A percentile compares a stretch with the other conserved stretches of the same genome.
Evolutionary conservation across 139 green algal species (phyloP).

Genomic region (Tetradesmus obliquus): DNA sequence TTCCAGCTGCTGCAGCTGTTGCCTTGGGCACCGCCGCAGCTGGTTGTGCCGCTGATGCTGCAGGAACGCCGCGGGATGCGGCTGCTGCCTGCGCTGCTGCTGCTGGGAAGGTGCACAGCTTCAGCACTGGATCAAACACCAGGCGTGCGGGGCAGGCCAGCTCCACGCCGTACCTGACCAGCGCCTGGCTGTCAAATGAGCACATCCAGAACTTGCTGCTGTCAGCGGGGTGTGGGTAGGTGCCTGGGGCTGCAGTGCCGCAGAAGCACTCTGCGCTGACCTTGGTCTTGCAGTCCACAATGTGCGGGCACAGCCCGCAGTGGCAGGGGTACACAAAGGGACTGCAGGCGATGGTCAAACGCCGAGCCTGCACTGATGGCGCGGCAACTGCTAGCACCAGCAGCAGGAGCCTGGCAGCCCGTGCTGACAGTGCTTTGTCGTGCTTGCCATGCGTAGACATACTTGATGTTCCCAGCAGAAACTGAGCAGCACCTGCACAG

Average conservation of each 20-base stretch:
- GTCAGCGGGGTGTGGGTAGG: conserved; percentile 27
- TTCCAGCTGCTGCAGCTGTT: neutral
- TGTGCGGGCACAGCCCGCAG: conserved; percentile 40
- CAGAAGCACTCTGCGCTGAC: conserved; percentile 33
- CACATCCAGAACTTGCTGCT: conserved; percentile 38
- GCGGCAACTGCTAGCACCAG: neutral
- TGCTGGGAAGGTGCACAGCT: conserved; percentile 35
- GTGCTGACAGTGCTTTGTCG: neutral
- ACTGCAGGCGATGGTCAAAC: conserved; percentile 5
- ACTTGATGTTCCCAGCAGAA: neutral
- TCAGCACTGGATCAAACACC: conserved; percentile 5
- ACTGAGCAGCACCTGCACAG: neutral
- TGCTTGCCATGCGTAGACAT: neutral
- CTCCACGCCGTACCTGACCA: conserved; percentile 37
- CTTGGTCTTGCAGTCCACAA: conserved; percentile 37
- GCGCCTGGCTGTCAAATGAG: neutral
- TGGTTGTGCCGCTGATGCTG: neutral
- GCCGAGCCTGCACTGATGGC: neutral
- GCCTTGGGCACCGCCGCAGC: neutral
- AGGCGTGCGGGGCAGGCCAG: neutral
- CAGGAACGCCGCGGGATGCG: neutral
- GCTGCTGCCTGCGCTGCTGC: neutral
- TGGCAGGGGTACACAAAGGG: conserved; percentile 43
- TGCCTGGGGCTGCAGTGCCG: conserved; percentile 2
- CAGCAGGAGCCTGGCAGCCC: neutral